A percentile compares a stretch with the other conserved stretches of the same genome.
These are phyloP conservation scores for Nidula microcarpa DNA, from an alignment of 768 basidiomycete species.

Conservation along the genomic window DNA sequence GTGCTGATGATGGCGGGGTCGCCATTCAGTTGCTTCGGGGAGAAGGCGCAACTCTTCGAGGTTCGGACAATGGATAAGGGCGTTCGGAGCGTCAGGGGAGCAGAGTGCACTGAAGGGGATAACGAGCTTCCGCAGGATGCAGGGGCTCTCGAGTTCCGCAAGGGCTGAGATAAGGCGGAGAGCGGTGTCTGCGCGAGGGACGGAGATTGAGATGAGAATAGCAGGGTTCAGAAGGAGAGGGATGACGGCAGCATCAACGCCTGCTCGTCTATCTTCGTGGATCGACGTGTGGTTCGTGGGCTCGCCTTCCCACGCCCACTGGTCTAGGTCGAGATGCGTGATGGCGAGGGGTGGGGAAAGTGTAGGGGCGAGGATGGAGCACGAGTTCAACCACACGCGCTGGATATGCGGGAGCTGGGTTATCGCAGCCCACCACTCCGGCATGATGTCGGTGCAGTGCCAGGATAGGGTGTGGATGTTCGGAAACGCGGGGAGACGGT, in stretches of 20 bases:
- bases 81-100: slow-evolving; percentile 17
- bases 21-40: neutral
- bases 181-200: slow-evolving; percentile 27
- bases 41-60: slow-evolving; percentile 27
- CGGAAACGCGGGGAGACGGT: slow-evolving; percentile 23
- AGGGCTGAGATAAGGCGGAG: slow-evolving; percentile 20
- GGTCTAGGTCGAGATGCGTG: slow-evolving; percentile 26
- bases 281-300: slow-evolving; percentile 28
- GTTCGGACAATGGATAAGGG: slow-evolving; percentile 21
- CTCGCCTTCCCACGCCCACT: slow-evolving; percentile 33
- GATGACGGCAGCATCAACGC: slow-evolving; percentile 21
- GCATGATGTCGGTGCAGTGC: slow-evolving; percentile 31
- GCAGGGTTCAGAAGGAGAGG: slow-evolving; percentile 22
- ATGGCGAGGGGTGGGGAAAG: slow-evolving; percentile 10
- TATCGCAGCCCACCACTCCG: slow-evolving; percentile 25
- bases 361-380: slow-evolving; percentile 11
- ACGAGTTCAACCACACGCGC: slow-evolving; percentile 29
- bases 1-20: too few species aligned
- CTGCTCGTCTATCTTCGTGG: slow-evolving; percentile 24
- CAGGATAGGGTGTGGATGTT: slow-evolving; percentile 27
- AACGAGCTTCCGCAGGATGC: slow-evolving; percentile 13
- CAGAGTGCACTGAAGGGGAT: slow-evolving; percentile 22
- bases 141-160: neutral
- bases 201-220: slow-evolving; percentile 22
- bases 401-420: slow-evolving; percentile 18